Percentiles rank a stretch among this genome's conserved stretches.
Conservation (phyloP, 192 early-diverging fungal species). For the Backusella sp. region DNA sequence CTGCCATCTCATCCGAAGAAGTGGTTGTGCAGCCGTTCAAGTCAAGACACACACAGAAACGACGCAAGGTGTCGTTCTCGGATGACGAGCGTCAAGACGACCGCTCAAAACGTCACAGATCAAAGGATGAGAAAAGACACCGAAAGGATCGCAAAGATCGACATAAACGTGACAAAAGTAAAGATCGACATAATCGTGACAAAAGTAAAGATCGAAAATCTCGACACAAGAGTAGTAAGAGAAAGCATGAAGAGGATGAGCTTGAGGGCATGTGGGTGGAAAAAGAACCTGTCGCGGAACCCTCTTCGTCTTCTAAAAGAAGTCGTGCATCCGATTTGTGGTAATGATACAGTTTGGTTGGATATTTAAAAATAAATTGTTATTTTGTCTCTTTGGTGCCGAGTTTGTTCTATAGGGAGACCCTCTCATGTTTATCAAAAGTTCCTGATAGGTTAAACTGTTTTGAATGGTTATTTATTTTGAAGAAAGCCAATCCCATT, state of each 20-base stretch:
- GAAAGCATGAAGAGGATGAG: not conserved
- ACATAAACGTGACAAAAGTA: not conserved
- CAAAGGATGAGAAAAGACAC: not conserved
- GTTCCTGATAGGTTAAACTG: too few relatives aligned
- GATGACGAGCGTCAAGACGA: slow-evolving; percentile 4
- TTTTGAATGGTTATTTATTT: too few relatives aligned
- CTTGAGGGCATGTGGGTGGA: slow-evolving; percentile 19
- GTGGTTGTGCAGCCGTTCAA: slow-evolving; percentile 27
- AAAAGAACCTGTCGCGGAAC: slow-evolving; percentile 1
- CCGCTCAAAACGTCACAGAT: not conserved
- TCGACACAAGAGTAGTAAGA: slow-evolving; percentile 10
- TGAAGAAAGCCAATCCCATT: too few relatives aligned
- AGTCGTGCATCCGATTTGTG: slow-evolving; percentile 11
- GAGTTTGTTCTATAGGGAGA: too few relatives aligned
- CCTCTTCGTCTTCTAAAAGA: not conserved
- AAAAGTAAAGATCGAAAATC: not conserved
- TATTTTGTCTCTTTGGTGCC: too few relatives aligned
- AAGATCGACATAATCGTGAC: not conserved
- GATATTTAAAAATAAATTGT: not conserved
- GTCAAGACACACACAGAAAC: not conserved
- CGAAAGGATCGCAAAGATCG: not conserved
- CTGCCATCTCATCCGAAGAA: slow-evolving; percentile 20
- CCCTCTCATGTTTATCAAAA: too few relatives aligned
- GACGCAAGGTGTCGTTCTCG: slow-evolving; percentile 2
- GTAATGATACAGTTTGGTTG: not conserved